Percentiles rank a stretch among this genome's conserved stretches.
These are phyloP conservation scores for Camellia sinensis DNA, from an alignment of 148 eudicot species.

Conservation along the genomic window DNA sequence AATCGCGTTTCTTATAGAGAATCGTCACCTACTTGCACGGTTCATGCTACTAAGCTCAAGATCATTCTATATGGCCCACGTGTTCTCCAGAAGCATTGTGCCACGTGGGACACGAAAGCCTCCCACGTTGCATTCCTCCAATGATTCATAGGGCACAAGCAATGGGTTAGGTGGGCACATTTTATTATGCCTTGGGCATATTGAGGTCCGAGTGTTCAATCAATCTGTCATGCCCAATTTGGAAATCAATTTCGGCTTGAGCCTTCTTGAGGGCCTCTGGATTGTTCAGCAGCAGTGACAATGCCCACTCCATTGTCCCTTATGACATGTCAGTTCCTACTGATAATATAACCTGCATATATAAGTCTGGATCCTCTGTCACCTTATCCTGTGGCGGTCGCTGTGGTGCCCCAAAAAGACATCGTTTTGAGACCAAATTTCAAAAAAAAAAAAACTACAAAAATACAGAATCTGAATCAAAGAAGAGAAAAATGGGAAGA, in stretches of 20 bases:
- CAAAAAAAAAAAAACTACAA: no score
- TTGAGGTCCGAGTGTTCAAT: conserved; percentile 16
- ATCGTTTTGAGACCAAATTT: no score
- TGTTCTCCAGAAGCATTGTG: conserved; percentile 40
- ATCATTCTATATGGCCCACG: conserved; percentile 41
- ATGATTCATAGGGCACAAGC: conserved; percentile 13
- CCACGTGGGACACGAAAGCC: conserved; percentile 36
- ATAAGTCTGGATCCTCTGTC: no score
- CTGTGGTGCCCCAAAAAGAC: no score
- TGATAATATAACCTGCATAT: neutral
- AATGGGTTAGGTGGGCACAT: conserved; percentile 1
- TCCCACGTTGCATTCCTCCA: conserved; percentile 16
- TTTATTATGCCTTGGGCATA: conserved; percentile 15
- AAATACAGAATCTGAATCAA: no score
- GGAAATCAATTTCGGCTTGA: neutral
- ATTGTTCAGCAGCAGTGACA: conserved; percentile 15
- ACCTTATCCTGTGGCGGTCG: no score
- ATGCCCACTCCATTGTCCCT: conserved; percentile 20
- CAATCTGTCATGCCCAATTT: conserved; percentile 4
- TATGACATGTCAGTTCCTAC: conserved; percentile 20
- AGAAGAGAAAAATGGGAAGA: no score
- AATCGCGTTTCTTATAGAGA: no score
- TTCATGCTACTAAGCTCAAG: neutral
- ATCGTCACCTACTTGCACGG: no score
- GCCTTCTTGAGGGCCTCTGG: neutral